Conservation (phyloP, 2,329 filamentous ascomycete species). For the Ceratocystis diversiconidia region DNA sequence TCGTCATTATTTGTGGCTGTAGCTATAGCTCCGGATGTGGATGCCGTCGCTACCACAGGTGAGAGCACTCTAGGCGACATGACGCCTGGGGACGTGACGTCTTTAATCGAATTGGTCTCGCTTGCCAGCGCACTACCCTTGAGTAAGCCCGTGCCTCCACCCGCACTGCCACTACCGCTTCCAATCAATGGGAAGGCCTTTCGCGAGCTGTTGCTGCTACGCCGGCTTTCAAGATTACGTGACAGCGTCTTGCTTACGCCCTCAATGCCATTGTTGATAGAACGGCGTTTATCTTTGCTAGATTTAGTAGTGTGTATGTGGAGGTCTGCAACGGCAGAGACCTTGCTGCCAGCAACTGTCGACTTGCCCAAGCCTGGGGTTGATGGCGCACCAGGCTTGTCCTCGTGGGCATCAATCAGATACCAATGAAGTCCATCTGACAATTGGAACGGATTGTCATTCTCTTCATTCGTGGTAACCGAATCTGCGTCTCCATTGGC, state of each 20-base stretch:
- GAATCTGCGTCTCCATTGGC: constrained; percentile 34
- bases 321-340: constrained; percentile 70
- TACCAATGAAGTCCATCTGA: constrained; percentile 95
- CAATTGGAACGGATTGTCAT: constrained; percentile 93
- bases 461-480: constrained; percentile 47
- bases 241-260: constrained; percentile 65
- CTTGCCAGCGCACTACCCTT: constrained; percentile 41
- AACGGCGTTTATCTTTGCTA: constrained; percentile 31
- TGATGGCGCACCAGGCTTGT: constrained; percentile 81
- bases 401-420: constrained; percentile 81
- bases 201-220: constrained; percentile 75
- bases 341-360: constrained; percentile 74
- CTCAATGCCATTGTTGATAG: constrained; percentile 45
- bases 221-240: constrained; percentile 79
- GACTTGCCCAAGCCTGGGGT: constrained; percentile 85
- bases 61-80: constrained; percentile 23
- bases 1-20: neutral
- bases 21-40: neutral
- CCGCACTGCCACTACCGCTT: constrained; percentile 28
- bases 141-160: constrained; percentile 22
- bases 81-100: constrained; percentile 29
- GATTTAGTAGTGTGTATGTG: constrained; percentile 30
- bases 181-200: constrained; percentile 49
- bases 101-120: constrained; percentile 45
- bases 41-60: constrained; percentile 7